Evolutionary conservation across 352 stramenopile species (phyloP), one percentile per base, ranked within the genome.

Genomic region (Thraustotheca clavata): DNA sequence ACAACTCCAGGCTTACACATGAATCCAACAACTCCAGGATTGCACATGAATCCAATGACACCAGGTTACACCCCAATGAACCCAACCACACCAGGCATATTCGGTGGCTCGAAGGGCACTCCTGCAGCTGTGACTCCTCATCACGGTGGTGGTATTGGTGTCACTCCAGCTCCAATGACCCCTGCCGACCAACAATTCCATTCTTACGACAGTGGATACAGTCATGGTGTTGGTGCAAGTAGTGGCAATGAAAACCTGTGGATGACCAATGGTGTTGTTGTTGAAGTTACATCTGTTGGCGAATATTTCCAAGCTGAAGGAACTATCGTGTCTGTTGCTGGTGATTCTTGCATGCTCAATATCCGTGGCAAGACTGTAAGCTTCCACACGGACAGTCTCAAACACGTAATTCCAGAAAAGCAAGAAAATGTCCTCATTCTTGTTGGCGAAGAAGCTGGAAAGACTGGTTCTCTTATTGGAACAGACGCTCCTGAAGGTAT

Each of bases 221-320:
- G 71, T 31, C 72, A 73, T 3, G 43, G 43, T 31, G 43, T 24
- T 31, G 34, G 31, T 24, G 59, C 69, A 60, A 72, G 67, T 65
- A 41, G 67, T 31, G 76, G 46, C 34, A 78, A 79, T 52, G 83
- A 94, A 69, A 78, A 88, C 40, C 91, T 83, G 16, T 94, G 86
- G 86, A 91, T 89, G 74, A 92, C 86, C 75, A 91, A 88, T 72
- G 80, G 83, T 31, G 86, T 94, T 26, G 86, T 93, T 52, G 83
- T 93, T 36, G 79, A 91, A 48, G 82, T 93, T 27, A 68, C 83
- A 9, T 61, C 69, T 40, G 22, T 31, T 9, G 84, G 83, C 34
- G 83, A 93, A 41, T 73, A 87, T 62, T 75, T 72, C 34, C 76
- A 78, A 39, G 88, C 76, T 34, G 68, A 91, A 36, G 86, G 86